Evolutionary conservation across 768 basidiomycete genomes (phyloP), one percentile per base, ranked within the genome.

Genomic region (Tulasnella sp.): DNA sequence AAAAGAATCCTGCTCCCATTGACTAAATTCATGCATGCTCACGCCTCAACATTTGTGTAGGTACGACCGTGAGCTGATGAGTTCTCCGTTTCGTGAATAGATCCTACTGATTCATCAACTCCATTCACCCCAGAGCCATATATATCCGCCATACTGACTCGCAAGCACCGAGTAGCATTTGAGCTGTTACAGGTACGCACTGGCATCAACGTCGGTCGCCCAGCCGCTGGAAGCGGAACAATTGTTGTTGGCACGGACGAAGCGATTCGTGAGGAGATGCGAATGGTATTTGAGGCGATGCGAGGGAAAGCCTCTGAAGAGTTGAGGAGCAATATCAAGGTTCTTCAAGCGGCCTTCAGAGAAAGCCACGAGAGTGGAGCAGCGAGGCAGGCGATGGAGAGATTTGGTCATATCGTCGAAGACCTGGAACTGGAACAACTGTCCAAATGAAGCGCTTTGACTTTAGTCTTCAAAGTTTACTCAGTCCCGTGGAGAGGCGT

Each of bases 181-280:
- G 54, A 56, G 24, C 54, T 56, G 13, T 26, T 56, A 17, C 54
- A 56, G 26, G 30, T 42, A 26, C 54, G 54, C 24, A 42, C 41
- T 26, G 54, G 54, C 17, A 38, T 44, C 38, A 44, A 43, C 24
- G 45, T 43, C 26, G 54, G 54, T 24, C 41, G 43, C 15, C 41
- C 54, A 19, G 27, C 41, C 30, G 24, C 41, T 9, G 54, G 54
- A n/a, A 9, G 4, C 34, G 54, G 54, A 24, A 56, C 38, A 44
- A 24, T 23, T 13, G 26, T 56, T 15, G 38, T 23, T 17, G 54
- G 54, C 3, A 56, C 38, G 27, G 54, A 42, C 9, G 54, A 5
- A 9, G 24, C 54, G 7, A 43, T 56, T 19, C 34, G 38, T 10
- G 54, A 56, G n/a, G 54, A 56, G 54, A 56, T 56, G 54, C 15